phyloP scores from a whole-genome alignment of 306 rosid species.

The Quercus bicolor region DNA sequence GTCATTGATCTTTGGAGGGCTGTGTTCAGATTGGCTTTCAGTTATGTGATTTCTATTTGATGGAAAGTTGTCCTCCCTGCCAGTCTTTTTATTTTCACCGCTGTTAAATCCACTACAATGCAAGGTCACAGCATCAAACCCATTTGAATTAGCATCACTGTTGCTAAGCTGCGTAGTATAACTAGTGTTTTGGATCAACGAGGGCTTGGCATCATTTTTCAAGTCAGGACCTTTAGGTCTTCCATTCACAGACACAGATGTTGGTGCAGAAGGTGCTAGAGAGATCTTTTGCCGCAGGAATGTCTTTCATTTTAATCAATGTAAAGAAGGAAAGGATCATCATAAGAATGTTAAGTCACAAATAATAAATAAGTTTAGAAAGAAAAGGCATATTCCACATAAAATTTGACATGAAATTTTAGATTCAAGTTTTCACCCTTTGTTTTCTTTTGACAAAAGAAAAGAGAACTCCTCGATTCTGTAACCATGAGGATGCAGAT shows the following conservation, averaged over 20 bases:
- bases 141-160: slow-evolving; percentile 1
- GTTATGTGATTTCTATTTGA: slow-evolving; percentile 8
- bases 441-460: too few relatives aligned
- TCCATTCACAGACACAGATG: slow-evolving; percentile 28
- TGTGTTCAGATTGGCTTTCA: slow-evolving; percentile 21
- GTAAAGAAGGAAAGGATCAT: background rate
- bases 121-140: background rate
- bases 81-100: slow-evolving; percentile 12
- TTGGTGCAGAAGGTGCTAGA: slow-evolving; percentile 43
- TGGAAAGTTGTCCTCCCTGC: slow-evolving; percentile 21
- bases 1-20: slow-evolving; percentile 33
- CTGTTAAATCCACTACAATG: background rate
- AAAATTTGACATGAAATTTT: background rate
- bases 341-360: background rate
- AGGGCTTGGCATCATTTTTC: slow-evolving; percentile 27
- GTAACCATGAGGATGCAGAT: too few relatives aligned
- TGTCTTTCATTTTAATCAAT: slow-evolving; percentile 49
- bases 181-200: slow-evolving; percentile 15
- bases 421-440: too few relatives aligned
- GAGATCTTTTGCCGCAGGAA: slow-evolving; percentile 82
- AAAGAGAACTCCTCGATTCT: too few relatives aligned
- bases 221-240: slow-evolving; percentile 25
- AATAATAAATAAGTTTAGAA: background rate
- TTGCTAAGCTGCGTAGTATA: background rate
- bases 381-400: background rate